phyloP scores from a whole-genome alignment of 1,284 basidiomycete genomes.

The Ustilago hordei region DNA sequence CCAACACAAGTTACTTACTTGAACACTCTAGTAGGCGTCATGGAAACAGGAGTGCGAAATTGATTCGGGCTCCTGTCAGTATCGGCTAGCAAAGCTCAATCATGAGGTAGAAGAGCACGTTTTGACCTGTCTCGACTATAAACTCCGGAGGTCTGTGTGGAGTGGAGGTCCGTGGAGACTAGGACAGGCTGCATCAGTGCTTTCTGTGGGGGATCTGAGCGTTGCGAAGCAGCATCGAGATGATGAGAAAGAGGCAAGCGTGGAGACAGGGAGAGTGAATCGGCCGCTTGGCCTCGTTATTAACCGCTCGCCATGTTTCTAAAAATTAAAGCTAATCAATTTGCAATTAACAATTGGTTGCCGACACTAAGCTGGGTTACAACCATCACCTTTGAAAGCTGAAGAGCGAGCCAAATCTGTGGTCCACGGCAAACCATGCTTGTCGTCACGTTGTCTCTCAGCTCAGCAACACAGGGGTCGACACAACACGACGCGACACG shows the following conservation, averaged over 20 bases:
- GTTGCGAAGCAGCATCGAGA: neutral
- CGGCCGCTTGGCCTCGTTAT: neutral
- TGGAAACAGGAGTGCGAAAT: neutral
- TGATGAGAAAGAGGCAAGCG: neutral
- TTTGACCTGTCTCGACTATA: neutral
- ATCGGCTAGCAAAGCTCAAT: neutral
- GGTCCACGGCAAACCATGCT: too few relatives aligned
- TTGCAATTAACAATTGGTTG: neutral
- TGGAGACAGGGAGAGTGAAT: neutral
- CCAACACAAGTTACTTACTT: neutral
- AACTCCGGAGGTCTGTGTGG: neutral
- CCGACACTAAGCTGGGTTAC: neutral
- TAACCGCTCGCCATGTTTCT: neutral
- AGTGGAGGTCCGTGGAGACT: slow-evolving; percentile 3
- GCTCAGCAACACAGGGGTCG: too few relatives aligned
- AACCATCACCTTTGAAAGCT: neutral
- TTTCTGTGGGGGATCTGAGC: neutral
- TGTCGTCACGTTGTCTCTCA: neutral
- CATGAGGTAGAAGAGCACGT: neutral
- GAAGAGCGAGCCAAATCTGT: neutral
- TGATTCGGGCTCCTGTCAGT: neutral
- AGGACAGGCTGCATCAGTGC: neutral
- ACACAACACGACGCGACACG: too few relatives aligned
- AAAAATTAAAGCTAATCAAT: neutral
- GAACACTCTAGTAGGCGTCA: neutral